Conservation (phyloP, 495 filamentous ascomycete species). For the Tuber calosporum region DNA sequence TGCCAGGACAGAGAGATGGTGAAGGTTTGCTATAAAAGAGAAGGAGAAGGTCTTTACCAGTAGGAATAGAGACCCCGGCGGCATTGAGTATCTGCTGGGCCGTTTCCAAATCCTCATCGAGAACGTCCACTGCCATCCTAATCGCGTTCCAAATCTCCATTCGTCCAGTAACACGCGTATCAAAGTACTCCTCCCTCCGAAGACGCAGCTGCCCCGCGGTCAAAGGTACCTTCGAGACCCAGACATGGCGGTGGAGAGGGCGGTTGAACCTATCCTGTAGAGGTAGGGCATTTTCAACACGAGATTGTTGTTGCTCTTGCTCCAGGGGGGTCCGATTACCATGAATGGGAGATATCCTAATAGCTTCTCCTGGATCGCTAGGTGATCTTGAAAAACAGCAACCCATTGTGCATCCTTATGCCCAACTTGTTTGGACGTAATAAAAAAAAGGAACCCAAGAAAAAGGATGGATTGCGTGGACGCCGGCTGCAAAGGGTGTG, state of each 20-base stretch:
- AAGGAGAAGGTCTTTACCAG: slow-evolving; percentile 40
- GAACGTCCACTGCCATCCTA: slow-evolving; percentile 55
- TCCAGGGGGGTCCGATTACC: neutral
- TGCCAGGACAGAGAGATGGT: neutral
- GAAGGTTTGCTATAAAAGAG: neutral
- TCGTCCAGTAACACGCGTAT: slow-evolving; percentile 71
- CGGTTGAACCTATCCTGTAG: slow-evolving; percentile 50
- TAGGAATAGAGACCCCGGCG: slow-evolving; percentile 70
- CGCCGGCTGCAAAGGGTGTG: neutral
- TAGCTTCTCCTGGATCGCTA: slow-evolving; percentile 2
- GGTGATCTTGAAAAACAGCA: slow-evolving; percentile 13
- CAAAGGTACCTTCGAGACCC: slow-evolving; percentile 53
- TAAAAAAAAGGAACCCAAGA: too few species aligned
- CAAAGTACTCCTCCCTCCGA: slow-evolving; percentile 64
- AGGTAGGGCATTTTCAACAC: slow-evolving; percentile 14
- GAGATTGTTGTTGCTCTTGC: slow-evolving; percentile 5
- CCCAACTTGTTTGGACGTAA: neutral
- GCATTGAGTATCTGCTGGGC: slow-evolving; percentile 75
- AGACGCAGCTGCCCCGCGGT: slow-evolving; percentile 48
- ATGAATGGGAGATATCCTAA: slow-evolving; percentile 10
- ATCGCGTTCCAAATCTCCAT: slow-evolving; percentile 73
- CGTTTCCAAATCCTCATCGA: slow-evolving; percentile 59
- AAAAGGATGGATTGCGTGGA: neutral
- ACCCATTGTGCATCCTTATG: slow-evolving; percentile 16
- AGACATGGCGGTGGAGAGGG: slow-evolving; percentile 49